phyloP scores from a whole-genome alignment of 2,329 filamentous ascomycete species.

The Trichoderma pleuroti region DNA sequence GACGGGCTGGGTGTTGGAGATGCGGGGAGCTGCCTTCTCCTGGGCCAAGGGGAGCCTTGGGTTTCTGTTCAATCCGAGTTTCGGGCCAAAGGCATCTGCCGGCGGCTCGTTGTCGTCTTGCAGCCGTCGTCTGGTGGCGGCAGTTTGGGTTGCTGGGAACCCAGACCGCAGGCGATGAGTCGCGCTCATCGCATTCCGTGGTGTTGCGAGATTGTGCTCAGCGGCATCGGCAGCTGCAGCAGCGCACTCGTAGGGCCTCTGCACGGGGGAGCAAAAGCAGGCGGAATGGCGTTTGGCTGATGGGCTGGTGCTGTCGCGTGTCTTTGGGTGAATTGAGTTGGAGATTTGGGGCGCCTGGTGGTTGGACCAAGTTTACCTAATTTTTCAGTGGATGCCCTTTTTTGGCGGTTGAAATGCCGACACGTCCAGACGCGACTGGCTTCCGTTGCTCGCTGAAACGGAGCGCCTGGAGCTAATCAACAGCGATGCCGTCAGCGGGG shows the following conservation, averaged over 20 bases:
- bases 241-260: not conserved
- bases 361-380: slow-evolving; percentile 18
- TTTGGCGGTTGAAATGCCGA: slow-evolving; percentile 28
- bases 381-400: slow-evolving; percentile 18
- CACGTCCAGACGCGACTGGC: slow-evolving; percentile 41
- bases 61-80: slow-evolving; percentile 5
- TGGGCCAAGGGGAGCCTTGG: slow-evolving; percentile 47
- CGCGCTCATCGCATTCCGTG: slow-evolving; percentile 71
- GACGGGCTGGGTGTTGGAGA: slow-evolving; percentile 52
- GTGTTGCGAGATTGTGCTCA: slow-evolving; percentile 23
- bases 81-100: not conserved
- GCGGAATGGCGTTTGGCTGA: not conserved
- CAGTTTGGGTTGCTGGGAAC: slow-evolving; percentile 71
- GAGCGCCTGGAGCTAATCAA: not conserved
- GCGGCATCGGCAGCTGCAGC: slow-evolving; percentile 21
- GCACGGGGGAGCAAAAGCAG: not conserved
- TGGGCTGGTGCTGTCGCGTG: slow-evolving; percentile 5
- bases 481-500: slow-evolving; percentile 3
- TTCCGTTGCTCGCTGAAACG: slow-evolving; percentile 9
- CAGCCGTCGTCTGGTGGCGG: slow-evolving; percentile 36
- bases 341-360: not conserved
- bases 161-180: slow-evolving; percentile 80
- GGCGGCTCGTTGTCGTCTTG: slow-evolving; percentile 31
- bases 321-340: slow-evolving; percentile 5
- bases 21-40: slow-evolving; percentile 34